Evolutionary conservation across 2,329 filamentous ascomycete genomes (phyloP).

Genomic region (Colletotrichum australisinense): DNA sequence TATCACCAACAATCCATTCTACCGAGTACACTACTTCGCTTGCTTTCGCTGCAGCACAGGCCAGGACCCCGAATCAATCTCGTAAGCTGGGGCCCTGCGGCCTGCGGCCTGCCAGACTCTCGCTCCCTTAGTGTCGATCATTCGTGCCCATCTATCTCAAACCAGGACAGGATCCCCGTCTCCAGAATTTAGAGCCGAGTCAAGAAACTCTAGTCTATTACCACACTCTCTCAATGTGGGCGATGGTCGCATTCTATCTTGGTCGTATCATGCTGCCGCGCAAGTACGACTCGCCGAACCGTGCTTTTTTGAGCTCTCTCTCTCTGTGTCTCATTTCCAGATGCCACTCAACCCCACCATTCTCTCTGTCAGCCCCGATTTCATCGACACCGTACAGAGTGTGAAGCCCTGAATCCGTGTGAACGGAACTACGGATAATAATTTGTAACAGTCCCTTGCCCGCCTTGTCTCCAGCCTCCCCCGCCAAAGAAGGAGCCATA

Average conservation of each 20-base stretch:
- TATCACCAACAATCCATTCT: neutral
- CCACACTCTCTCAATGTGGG: neutral
- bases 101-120: neutral
- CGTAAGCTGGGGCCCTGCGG: neutral
- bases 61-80: neutral
- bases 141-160: neutral
- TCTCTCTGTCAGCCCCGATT: neutral
- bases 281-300: neutral
- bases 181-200: constrained; percentile 11
- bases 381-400: neutral
- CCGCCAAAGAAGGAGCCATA: neutral
- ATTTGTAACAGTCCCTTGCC: neutral
- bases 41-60: neutral
- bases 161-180: neutral
- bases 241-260: neutral
- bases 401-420: neutral
- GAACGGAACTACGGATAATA: neutral
- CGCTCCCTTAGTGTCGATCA: neutral
- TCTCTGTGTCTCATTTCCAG: neutral
- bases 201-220: neutral
- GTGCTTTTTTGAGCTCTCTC: neutral
- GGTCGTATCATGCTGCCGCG: neutral
- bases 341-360: neutral
- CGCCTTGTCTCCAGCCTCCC: neutral
- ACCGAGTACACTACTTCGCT: too few species aligned